Evolutionary conservation across 768 basidiomycete genomes (phyloP).

Genomic region (Tremella yokohamensis): DNA sequence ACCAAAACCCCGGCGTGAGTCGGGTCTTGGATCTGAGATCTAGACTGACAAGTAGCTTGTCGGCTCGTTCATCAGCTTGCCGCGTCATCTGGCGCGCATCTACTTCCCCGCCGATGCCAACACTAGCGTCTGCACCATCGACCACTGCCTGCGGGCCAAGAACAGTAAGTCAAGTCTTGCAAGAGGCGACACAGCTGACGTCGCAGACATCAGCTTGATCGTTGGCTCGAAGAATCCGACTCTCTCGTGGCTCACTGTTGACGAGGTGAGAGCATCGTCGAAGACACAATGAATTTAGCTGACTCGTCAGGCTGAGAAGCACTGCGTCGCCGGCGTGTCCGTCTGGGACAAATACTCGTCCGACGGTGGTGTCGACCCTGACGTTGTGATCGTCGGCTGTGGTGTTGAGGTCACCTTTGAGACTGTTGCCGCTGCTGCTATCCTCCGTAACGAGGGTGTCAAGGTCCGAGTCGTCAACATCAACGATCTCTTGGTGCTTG

Average conservation of each 20-base stretch:
- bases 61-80: slow-evolving; percentile 75
- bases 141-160: slow-evolving; percentile 77
- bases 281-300: slow-evolving; percentile 10
- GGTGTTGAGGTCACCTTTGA: slow-evolving; percentile 85
- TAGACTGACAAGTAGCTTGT: slow-evolving; percentile 63
- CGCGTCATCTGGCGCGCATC: slow-evolving; percentile 53
- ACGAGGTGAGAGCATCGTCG: slow-evolving; percentile 15
- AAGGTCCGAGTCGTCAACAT: slow-evolving; percentile 82
- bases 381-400: slow-evolving; percentile 72
- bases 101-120: slow-evolving; percentile 83
- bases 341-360: slow-evolving; percentile 80
- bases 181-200: slow-evolving; percentile 9
- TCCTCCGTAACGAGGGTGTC: slow-evolving; percentile 68
- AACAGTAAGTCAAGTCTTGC: slow-evolving; percentile 57
- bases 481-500: slow-evolving; percentile 81
- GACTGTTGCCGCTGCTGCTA: slow-evolving; percentile 76
- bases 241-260: slow-evolving; percentile 30
- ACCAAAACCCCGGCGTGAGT: slow-evolving; percentile 57
- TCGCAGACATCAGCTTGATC: slow-evolving; percentile 55
- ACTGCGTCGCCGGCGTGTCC: slow-evolving; percentile 81
- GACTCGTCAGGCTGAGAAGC: slow-evolving; percentile 53
- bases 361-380: slow-evolving; percentile 59
- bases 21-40: background rate
- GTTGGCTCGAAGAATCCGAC: slow-evolving; percentile 73
- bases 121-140: slow-evolving; percentile 74